Conservation (phyloP, 495 filamentous ascomycete species). For the Pseudomonodictys pantanalensis region DNA sequence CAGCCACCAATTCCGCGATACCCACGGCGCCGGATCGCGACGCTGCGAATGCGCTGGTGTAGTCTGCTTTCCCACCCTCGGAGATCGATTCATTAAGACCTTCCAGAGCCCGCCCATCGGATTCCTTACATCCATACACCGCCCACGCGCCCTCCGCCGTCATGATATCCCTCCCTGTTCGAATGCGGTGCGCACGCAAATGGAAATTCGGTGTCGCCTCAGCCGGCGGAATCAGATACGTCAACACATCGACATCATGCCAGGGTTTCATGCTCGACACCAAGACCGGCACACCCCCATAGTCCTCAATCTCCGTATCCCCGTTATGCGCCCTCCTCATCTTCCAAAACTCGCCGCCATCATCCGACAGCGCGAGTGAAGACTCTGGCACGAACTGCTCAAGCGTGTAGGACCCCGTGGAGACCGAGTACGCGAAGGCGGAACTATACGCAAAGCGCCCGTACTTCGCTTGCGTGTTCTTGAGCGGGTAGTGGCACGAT, state of each 20-base stretch:
- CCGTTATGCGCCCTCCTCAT: slow-evolving; percentile 54
- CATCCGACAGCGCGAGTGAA: slow-evolving; percentile 72
- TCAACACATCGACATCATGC: slow-evolving; percentile 33
- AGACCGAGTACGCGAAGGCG: slow-evolving; percentile 72
- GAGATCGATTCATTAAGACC: slow-evolving; percentile 45
- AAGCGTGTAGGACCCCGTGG: slow-evolving; percentile 69
- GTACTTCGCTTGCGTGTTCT: slow-evolving; percentile 78
- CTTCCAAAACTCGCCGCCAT: slow-evolving; percentile 77
- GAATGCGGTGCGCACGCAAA: slow-evolving; percentile 25
- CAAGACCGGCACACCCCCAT: slow-evolving; percentile 53
- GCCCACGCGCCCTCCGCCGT: slow-evolving; percentile 53
- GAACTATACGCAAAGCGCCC: slow-evolving; percentile 74
- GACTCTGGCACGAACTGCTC: slow-evolving; percentile 73
- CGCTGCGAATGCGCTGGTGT: slow-evolving; percentile 58
- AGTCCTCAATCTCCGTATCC: slow-evolving; percentile 55
- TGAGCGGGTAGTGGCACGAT: slow-evolving; percentile 74
- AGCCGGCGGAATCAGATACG: slow-evolving; percentile 31
- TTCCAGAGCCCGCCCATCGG: slow-evolving; percentile 53
- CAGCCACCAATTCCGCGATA: slow-evolving; percentile 55
- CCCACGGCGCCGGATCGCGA: slow-evolving; percentile 66
- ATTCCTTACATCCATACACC: slow-evolving; percentile 59
- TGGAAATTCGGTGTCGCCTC: slow-evolving; percentile 33
- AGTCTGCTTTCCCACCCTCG: slow-evolving; percentile 56
- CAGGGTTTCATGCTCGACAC: slow-evolving; percentile 57
- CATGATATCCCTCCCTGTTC: slow-evolving; percentile 21